Evolutionary conservation across 2,329 filamentous ascomycete species (phyloP), one percentile per base, ranked within the genome.

Genomic region (Biscogniauxia marginata): DNA sequence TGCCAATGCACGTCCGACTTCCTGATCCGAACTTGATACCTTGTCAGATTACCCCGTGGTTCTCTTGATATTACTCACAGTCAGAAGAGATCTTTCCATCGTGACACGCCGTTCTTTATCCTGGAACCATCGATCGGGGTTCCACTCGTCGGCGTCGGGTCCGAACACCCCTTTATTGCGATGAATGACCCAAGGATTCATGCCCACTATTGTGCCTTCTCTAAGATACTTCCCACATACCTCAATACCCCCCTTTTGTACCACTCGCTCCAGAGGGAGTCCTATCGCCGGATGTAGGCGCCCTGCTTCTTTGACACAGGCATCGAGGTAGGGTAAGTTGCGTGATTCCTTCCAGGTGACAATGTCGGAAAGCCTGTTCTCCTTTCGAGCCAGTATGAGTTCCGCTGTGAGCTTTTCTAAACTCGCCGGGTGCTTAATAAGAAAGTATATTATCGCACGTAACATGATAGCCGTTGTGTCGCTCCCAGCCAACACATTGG

Each of bases 261-360:
- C 82, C 8, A 87, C 72, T 45, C 86, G 80, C 64, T 88, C 85
- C 6, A 88, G 73, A 1, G 80, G 79, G 1, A 87, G 70, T 0
- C 83, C 84, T 0, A 82, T 77, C 0, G 84, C 81, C 0, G 86
- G 85, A 65, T 88, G 84, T 24, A 88, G 61, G 7, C 86, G 80
- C 68, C 87, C 83, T 0, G 82, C 79, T 65, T 89, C 86, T 60
- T 88, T 85, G 60, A 89, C 77, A 24, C 81, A 81, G 1, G 85
- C 85, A 63, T 87, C 81, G 16, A 89, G 77, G 65, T 87, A 88
- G 0, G 79, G 79, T 0, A 87, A 72, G 9, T 45, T 23, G 2
- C 18, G n/a, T 24, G 23, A 49, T 43, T 57, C 52, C 20, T 57
- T 59, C 56, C 56, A 61, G 3, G 52, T 53, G 1, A 34, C 49